phyloP scores from a whole-genome alignment of 2,329 filamentous ascomycete species.

The Lecanoromycetidae sp. region DNA sequence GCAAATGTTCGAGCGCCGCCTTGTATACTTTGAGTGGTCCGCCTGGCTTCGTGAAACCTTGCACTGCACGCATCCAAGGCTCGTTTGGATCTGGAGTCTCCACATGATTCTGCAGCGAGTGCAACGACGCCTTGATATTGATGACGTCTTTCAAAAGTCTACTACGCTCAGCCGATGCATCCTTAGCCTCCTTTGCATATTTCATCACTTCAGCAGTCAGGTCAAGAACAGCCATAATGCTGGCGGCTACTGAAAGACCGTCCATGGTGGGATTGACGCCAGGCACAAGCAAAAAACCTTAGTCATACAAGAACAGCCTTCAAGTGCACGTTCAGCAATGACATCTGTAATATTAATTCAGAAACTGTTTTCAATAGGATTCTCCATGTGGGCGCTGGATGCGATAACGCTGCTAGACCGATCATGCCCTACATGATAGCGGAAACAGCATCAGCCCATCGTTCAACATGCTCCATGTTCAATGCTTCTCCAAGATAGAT shows the following conservation, averaged over 20 bases:
- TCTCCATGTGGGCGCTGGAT: too few relatives aligned
- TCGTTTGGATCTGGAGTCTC: not conserved
- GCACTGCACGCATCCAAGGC: not conserved
- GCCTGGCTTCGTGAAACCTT: not conserved
- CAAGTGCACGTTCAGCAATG: too few relatives aligned
- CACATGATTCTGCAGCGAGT: not conserved
- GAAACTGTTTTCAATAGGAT: too few relatives aligned
- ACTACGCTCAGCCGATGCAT: slow-evolving; percentile 4
- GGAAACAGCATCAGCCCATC: too few relatives aligned
- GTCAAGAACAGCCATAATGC: slow-evolving; percentile 9
- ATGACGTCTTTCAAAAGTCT: not conserved
- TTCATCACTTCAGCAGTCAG: slow-evolving; percentile 1
- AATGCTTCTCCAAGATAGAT: too few relatives aligned
- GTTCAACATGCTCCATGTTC: too few relatives aligned
- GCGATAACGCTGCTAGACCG: too few relatives aligned
- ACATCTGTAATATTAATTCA: too few relatives aligned
- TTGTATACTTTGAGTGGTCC: slow-evolving; percentile 5
- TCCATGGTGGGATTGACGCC: too few relatives aligned
- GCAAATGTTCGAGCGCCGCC: not conserved
- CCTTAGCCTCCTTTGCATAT: slow-evolving; percentile 8
- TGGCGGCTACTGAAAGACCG: not conserved
- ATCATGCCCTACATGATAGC: too few relatives aligned
- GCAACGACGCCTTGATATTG: not conserved
- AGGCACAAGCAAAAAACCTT: too few relatives aligned
- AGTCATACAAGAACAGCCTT: too few relatives aligned